Conservation (phyloP, 768 basidiomycete species). For the Lentinula sp. region DNA sequence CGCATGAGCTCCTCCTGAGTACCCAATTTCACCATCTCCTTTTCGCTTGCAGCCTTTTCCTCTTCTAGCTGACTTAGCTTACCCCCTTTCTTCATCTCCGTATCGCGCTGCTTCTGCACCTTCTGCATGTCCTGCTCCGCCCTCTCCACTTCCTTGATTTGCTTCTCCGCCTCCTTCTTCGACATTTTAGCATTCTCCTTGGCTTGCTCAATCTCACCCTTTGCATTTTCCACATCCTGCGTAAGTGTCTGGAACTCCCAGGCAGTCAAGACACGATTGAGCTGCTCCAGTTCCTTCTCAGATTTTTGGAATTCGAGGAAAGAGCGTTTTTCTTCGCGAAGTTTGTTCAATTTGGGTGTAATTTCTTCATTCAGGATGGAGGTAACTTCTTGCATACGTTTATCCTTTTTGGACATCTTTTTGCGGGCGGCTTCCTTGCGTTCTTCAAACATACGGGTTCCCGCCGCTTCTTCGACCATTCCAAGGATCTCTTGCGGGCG, state of each 20-base stretch:
- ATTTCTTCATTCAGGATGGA: slow-evolving; percentile 83
- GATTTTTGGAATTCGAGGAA: slow-evolving; percentile 90
- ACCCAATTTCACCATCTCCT: slow-evolving; percentile 71
- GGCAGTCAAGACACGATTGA: slow-evolving; percentile 76
- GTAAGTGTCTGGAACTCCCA: slow-evolving; percentile 78
- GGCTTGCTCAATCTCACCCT: slow-evolving; percentile 46
- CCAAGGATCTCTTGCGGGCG: slow-evolving; percentile 95
- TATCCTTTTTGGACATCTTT: slow-evolving; percentile 97
- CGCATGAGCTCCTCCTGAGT: slow-evolving; percentile 85
- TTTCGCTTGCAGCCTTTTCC: slow-evolving; percentile 70
- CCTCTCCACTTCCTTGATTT: slow-evolving; percentile 45
- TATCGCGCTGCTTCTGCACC: slow-evolving; percentile 64
- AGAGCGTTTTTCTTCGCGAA: slow-evolving; percentile 82
- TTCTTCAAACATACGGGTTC: slow-evolving; percentile 99
- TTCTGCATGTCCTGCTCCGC: slow-evolving; percentile 62
- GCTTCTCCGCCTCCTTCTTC: slow-evolving; percentile 43
- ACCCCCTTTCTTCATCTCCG: slow-evolving; percentile 89
- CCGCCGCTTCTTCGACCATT: slow-evolving; percentile 98
- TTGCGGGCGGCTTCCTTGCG: slow-evolving; percentile 94
- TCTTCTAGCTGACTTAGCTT: slow-evolving; percentile 85
- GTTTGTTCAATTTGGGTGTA: slow-evolving; percentile 86
- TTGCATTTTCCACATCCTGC: slow-evolving; percentile 47
- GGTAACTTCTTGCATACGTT: slow-evolving; percentile 86
- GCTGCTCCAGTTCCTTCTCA: slow-evolving; percentile 78
- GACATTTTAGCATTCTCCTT: slow-evolving; percentile 40